These are phyloP conservation scores for Xerocomus minutiporus DNA, from an alignment of 1,284 basidiomycete species.

Conservation along the genomic window DNA sequence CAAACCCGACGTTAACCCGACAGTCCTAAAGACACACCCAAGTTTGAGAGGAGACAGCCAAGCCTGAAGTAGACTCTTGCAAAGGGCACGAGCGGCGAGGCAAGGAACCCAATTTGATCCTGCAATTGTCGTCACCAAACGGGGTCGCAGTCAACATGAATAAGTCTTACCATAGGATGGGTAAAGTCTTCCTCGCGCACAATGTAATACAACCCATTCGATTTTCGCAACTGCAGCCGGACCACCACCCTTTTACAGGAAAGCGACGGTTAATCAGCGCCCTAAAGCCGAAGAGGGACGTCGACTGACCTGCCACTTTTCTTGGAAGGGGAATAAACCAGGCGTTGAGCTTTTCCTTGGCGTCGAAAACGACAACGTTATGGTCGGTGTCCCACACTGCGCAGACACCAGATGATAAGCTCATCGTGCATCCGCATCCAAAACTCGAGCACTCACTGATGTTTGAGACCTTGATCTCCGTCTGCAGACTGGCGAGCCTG, in stretches of 20 bases:
- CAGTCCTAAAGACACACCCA: slow-evolving; percentile 38
- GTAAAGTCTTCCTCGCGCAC: no score
- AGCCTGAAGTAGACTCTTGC: slow-evolving; percentile 37
- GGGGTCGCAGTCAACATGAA: not conserved
- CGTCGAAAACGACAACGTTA: slow-evolving; percentile 22
- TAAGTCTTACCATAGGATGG: slow-evolving; percentile 21
- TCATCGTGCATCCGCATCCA: not conserved
- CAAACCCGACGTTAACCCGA: slow-evolving; percentile 25
- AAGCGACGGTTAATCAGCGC: not conserved
- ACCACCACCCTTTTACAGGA: slow-evolving; percentile 17
- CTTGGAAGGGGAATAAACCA: slow-evolving; percentile 25
- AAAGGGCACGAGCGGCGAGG: slow-evolving; percentile 48
- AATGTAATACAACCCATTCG: slow-evolving; percentile 11
- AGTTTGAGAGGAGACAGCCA: slow-evolving; percentile 38
- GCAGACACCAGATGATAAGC: not conserved
- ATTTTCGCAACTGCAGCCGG: slow-evolving; percentile 23
- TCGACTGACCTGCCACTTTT: slow-evolving; percentile 15
- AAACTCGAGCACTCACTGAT: slow-evolving; percentile 19
- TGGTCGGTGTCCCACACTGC: slow-evolving; percentile 27
- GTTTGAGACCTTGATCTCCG: slow-evolving; percentile 2
- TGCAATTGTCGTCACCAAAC: slow-evolving; percentile 19
- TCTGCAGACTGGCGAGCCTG: slow-evolving; percentile 24
- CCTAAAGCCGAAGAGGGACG: not conserved
- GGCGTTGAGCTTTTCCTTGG: slow-evolving; percentile 19
- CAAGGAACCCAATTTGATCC: slow-evolving; percentile 47